Evolutionary conservation across 345 rosid genomes (phyloP).

Genomic region (Eucalyptus erythrocorys): DNA sequence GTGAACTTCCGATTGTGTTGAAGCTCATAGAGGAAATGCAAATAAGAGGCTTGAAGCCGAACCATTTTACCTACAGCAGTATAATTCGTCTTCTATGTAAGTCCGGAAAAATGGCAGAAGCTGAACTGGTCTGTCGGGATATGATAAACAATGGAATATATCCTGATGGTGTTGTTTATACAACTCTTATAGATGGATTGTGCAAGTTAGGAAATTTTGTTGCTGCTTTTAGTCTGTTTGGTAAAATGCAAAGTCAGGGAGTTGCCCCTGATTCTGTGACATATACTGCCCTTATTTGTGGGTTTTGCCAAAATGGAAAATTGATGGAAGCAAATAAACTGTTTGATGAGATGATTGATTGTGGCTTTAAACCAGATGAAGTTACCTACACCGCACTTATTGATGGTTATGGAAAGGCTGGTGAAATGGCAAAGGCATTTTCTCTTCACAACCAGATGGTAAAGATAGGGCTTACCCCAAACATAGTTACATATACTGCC

Average conservation of each 20-base stretch:
- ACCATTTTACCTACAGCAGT: slow-evolving; percentile 67
- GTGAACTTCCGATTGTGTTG: slow-evolving; percentile 32
- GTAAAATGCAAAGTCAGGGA: slow-evolving; percentile 41
- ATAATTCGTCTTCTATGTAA: slow-evolving; percentile 49
- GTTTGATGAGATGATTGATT: slow-evolving; percentile 44
- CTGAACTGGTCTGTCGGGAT: slow-evolving; percentile 50
- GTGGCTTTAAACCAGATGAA: slow-evolving; percentile 63
- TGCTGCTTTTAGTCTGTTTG: slow-evolving; percentile 39
- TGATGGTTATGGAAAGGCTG: slow-evolving; percentile 79
- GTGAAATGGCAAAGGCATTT: slow-evolving; percentile 63
- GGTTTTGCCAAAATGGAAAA: slow-evolving; percentile 55
- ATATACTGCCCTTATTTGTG: slow-evolving; percentile 65
- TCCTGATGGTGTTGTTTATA: slow-evolving; percentile 64
- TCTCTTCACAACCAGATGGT: slow-evolving; percentile 77
- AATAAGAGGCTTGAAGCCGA: slow-evolving; percentile 46
- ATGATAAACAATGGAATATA: slow-evolving; percentile 42
- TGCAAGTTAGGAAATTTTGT: slow-evolving; percentile 45
- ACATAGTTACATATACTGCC: slow-evolving; percentile 76
- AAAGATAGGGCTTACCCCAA: slow-evolving; percentile 49
- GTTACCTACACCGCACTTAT: slow-evolving; percentile 68
- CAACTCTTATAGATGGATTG: slow-evolving; percentile 75
- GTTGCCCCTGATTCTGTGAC: slow-evolving; percentile 57
- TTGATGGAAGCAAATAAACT: slow-evolving; percentile 55
- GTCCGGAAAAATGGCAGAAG: slow-evolving; percentile 39
- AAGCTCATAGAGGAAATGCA: slow-evolving; percentile 66